Evolutionary conservation across 2,329 filamentous ascomycete species (phyloP), one percentile per base, ranked within the genome.

Genomic region (Dryadomyces quercus-mongolicae): DNA sequence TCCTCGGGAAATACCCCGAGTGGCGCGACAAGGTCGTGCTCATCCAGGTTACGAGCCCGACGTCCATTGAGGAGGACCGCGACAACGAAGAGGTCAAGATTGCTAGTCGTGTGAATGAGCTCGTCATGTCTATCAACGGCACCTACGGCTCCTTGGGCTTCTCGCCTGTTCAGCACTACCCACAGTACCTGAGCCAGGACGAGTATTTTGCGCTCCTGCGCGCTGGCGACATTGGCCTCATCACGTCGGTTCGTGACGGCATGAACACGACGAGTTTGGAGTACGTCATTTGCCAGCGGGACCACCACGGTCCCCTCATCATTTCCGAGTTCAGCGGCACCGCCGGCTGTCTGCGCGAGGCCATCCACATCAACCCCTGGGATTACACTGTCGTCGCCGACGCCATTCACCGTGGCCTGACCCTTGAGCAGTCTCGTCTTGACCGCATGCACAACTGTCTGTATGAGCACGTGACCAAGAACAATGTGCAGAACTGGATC

Each of bases 191-290:
- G 48, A 85, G 82, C 49, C 86, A 85, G 60, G 86, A 90, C 62
- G 91, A 97, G 70, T 97, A 97, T 68, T 94, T 95, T 68, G 91
- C 92, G 4, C 79, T 97, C n/a, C 78, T 97, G 52, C 84, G 92
- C 22, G 82, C 89, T 2, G 91, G 87, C 38, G 90, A 97, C 66
- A 88, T 96, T 60, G 92, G 90, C 4, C 75, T 97, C 51, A 96
- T 97, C 68, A 96, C 93, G 7, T 95, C 89, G 61, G 91, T 97
- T 21, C 83, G 92, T 57, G 93, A 97, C 67, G 92, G 92, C 56
- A 96, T 97, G 91, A 97, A 96, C 73, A 96, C 92, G 0, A 95
- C 91, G 20, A 94, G 89, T 66, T 74, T 97, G 61, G 93, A 97
- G 69, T 97, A 96, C 66, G 84, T 97, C 55, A 80, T 95, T 55